phyloP scores from a whole-genome alignment of 208 protist species.

The Leishmania tropica region DNA sequence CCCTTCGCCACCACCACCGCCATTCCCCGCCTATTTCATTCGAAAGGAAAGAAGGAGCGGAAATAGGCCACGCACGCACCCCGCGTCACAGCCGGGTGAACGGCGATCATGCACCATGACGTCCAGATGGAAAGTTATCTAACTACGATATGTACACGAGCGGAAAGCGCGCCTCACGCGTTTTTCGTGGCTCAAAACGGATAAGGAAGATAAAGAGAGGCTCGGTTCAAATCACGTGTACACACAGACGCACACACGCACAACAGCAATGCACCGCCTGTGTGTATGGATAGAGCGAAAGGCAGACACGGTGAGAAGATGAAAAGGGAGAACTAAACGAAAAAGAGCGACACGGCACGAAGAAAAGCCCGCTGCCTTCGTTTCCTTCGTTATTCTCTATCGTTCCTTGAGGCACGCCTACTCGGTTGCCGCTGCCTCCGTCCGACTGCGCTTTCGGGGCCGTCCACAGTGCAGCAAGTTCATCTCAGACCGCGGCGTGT shows the following conservation, averaged over 20 bases:
- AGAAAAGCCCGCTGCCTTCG: background rate
- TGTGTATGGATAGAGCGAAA: background rate
- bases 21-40: background rate
- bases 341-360: background rate
- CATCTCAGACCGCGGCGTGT: conserved; percentile 30
- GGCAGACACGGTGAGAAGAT: background rate
- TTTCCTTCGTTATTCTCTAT: background rate
- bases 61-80: background rate
- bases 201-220: background rate
- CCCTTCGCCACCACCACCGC: background rate
- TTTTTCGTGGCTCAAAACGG: background rate
- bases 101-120: background rate
- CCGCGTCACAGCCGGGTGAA: background rate
- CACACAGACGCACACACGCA: background rate
- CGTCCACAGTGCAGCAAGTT: conserved; percentile 22
- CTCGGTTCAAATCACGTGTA: background rate
- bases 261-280: background rate
- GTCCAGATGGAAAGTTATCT: no score
- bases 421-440: background rate
- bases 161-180: background rate
- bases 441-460: conserved; percentile 26
- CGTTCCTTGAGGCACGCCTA: background rate
- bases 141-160: background rate
- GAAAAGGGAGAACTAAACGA: background rate
- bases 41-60: background rate